These are phyloP conservation scores for Exophiala aquamarina DNA, from an alignment of 2,329 filamentous ascomycete species.

Conservation along the genomic window DNA sequence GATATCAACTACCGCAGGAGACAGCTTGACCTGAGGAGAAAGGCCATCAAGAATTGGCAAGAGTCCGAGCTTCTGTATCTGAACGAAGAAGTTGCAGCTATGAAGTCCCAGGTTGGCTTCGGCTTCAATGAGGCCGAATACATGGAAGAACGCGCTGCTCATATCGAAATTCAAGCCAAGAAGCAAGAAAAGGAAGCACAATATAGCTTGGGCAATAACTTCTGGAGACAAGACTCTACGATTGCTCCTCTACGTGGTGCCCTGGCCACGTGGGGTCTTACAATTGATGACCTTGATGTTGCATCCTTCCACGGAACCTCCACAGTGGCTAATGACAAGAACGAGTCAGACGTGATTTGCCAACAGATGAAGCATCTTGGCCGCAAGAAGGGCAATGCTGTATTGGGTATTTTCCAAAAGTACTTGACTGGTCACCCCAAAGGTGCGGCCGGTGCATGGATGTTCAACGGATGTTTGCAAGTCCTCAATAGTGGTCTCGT, in stretches of 20 bases:
- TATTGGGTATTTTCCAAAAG: slow-evolving; percentile 98
- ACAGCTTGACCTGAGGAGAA: slow-evolving; percentile 90
- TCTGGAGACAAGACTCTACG: slow-evolving; percentile 93
- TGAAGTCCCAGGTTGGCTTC: slow-evolving; percentile 73
- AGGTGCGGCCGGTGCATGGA: slow-evolving; percentile 98
- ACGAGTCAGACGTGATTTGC: slow-evolving; percentile 96
- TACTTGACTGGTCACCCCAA: slow-evolving; percentile 98
- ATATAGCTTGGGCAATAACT: slow-evolving; percentile 92
- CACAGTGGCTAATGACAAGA: slow-evolving; percentile 98
- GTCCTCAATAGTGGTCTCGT: slow-evolving; percentile 92
- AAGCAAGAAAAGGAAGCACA: slow-evolving; percentile 93
- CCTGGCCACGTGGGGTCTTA: slow-evolving; percentile 95
- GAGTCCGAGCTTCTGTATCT: slow-evolving; percentile 92
- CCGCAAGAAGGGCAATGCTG: slow-evolving; percentile 91
- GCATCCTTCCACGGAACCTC: slow-evolving; percentile 99
- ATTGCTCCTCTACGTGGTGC: slow-evolving; percentile 96
- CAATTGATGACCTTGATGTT: slow-evolving; percentile 90
- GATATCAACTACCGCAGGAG: slow-evolving; percentile 97
- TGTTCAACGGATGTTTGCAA: slow-evolving; percentile 98
- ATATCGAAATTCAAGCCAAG: slow-evolving; percentile 83
- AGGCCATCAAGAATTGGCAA: slow-evolving; percentile 94
- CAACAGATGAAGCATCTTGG: slow-evolving; percentile 94
- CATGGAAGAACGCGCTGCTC: slow-evolving; percentile 75
- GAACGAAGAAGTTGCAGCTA: slow-evolving; percentile 86
- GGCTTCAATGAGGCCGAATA: slow-evolving; percentile 82